Percentiles rank a stretch among this genome's conserved stretches.
These are phyloP conservation scores for Suillus cothurnatus DNA, from an alignment of 768 basidiomycete species.

Conservation along the genomic window DNA sequence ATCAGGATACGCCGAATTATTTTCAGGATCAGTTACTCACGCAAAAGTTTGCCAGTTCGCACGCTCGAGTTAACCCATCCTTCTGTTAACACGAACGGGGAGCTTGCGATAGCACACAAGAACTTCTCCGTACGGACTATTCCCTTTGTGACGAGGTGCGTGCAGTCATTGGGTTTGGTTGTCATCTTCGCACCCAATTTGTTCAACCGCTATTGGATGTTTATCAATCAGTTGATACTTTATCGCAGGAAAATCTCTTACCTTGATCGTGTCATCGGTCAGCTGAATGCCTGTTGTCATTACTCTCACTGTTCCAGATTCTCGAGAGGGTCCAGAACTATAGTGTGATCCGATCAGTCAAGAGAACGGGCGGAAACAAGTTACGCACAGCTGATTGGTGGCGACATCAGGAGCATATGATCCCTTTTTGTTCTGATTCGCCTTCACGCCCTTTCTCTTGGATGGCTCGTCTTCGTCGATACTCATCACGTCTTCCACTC, in stretches of 20 bases:
- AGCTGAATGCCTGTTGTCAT: slow-evolving; percentile 72
- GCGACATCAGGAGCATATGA: neutral
- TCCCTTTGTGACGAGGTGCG: slow-evolving; percentile 71
- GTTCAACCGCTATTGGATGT: slow-evolving; percentile 48
- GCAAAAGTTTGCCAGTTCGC: slow-evolving; percentile 56
- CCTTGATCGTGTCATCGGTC: slow-evolving; percentile 60
- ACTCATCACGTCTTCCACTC: slow-evolving; percentile 9
- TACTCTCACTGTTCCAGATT: slow-evolving; percentile 43
- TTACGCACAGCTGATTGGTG: slow-evolving; percentile 8
- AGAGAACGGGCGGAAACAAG: neutral
- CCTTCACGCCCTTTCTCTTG: slow-evolving; percentile 11
- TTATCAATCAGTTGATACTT: slow-evolving; percentile 2
- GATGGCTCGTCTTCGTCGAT: slow-evolving; percentile 11
- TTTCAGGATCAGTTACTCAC: slow-evolving; percentile 44
- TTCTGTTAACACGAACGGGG: slow-evolving; percentile 62
- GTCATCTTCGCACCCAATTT: slow-evolving; percentile 71
- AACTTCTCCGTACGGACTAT: slow-evolving; percentile 89
- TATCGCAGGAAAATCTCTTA: slow-evolving; percentile 27
- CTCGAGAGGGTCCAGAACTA: slow-evolving; percentile 2
- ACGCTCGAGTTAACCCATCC: slow-evolving; percentile 71
- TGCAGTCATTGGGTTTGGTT: slow-evolving; percentile 65
- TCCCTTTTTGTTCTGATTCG: slow-evolving; percentile 16
- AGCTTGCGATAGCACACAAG: slow-evolving; percentile 68
- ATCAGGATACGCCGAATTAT: neutral
- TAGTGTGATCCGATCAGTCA: neutral